Conservation (phyloP, 345 rosid genomes). For the Populus deltoides region DNA sequence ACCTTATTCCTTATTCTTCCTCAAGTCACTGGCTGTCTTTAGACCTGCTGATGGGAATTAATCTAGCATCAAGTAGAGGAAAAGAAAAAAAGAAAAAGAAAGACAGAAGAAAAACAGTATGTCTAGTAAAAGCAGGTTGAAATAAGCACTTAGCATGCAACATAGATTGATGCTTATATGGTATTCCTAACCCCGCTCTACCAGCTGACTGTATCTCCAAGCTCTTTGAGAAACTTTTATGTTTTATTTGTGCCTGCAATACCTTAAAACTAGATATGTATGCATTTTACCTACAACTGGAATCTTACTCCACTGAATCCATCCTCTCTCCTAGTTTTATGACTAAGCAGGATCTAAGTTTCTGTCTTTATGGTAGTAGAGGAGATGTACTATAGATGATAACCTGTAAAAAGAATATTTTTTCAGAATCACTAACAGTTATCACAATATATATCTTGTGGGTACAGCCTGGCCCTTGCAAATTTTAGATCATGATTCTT, state of each 20-base stretch:
- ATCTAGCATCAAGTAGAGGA: background rate
- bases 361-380: background rate
- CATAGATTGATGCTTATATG: background rate
- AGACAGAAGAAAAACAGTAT: background rate
- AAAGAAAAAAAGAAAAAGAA: too few relatives aligned
- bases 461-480: background rate
- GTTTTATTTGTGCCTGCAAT: background rate
- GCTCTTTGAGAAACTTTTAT: background rate
- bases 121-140: background rate
- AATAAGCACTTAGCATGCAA: background rate
- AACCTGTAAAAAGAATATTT: background rate
- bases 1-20: background rate
- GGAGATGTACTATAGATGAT: background rate
- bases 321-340: background rate
- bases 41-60: background rate
- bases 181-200: background rate
- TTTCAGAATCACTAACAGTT: background rate
- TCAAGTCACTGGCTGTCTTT: background rate
- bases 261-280: background rate
- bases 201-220: background rate
- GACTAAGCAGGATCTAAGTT: background rate
- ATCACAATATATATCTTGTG: background rate
- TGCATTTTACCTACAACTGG: background rate
- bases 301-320: background rate
- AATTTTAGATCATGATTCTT: background rate